Conservation (phyloP, 371 early-diverging fungal species). For the Mucor sp. region DNA sequence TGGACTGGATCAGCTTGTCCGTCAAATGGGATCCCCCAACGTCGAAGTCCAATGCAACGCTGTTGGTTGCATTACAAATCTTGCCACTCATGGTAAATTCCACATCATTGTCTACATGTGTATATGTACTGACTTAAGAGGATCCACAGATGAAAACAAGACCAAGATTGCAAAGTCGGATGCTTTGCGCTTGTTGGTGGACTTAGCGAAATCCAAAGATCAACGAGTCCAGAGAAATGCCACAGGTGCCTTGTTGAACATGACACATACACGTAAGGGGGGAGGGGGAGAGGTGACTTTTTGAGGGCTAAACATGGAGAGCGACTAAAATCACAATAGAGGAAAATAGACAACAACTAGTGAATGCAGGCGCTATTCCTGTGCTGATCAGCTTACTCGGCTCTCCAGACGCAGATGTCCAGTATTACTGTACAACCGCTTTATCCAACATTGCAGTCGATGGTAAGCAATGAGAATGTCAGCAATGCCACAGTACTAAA, state of each 20-base stretch:
- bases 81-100: constrained; percentile 82
- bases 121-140: not conserved
- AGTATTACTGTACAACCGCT: constrained; percentile 92
- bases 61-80: constrained; percentile 94
- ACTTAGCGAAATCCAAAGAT: constrained; percentile 83
- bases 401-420: constrained; percentile 84
- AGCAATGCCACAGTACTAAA: not conserved
- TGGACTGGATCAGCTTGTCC: constrained; percentile 85
- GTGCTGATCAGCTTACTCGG: constrained; percentile 79
- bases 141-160: constrained; percentile 80
- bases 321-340: constrained; percentile 26
- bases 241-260: constrained; percentile 90
- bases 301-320: too few species aligned
- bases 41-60: constrained; percentile 94
- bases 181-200: constrained; percentile 75
- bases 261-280: constrained; percentile 82
- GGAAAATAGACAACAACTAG: constrained; percentile 84
- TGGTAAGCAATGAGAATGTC: constrained; percentile 34
- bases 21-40: constrained; percentile 85
- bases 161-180: constrained; percentile 84
- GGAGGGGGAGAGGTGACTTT: too few species aligned
- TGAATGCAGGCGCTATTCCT: constrained; percentile 85
- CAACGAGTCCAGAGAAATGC: constrained; percentile 92
- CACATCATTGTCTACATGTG: not conserved
- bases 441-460: constrained; percentile 94